Evolutionary conservation across 805 yeast species (phyloP), one percentile per base, ranked within the genome.

Genomic region (Metschnikowia noctiluminum): DNA sequence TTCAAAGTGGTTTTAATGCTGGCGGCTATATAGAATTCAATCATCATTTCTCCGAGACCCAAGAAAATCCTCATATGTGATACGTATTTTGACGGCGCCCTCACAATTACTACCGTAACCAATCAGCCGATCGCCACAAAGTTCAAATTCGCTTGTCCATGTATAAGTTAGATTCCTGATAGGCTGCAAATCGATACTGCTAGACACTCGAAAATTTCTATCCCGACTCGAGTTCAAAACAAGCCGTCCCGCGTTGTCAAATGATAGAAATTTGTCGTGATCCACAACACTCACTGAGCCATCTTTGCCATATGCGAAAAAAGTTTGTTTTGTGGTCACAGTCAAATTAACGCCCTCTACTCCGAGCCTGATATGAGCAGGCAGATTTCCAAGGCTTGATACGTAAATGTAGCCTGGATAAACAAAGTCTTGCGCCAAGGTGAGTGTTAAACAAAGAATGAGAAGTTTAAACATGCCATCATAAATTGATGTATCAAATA

Each of bases 101-200:
- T 15, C 35, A 28, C 46, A 43, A 10, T 16, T 14, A 16, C 43
- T 26, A 3, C 4, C 13, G 7, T 28, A 13, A 5, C 41, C 46
- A 36, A 43, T 28, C 46, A 36, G 46, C 6, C 13, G 13, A 30
- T 43, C 41, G 3, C 31, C 41, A 36, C 46, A 43, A 13, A 43
- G 46, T 14, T 43, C 41, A 28, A 43, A 43, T 7, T 13, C 13
- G 13, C 8, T 16, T 7, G 11, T 37, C 7, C 41, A 35, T 9
- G 6, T 8, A 21, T 30, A 37, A 28, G 10, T 16, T 11, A 42
- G 27, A 8, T 27, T 27, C 15, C 39, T 34, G 27, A 16, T 37
- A 7, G 39, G 27, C 26, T 12, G 6, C 27, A 15, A 9, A 14
- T 37, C 39, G 2, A 11, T 14, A 28, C 5, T 15, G 6, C 12